Conservation (phyloP, 441 rosid genomes). For the Adansonia madagascariensis region DNA sequence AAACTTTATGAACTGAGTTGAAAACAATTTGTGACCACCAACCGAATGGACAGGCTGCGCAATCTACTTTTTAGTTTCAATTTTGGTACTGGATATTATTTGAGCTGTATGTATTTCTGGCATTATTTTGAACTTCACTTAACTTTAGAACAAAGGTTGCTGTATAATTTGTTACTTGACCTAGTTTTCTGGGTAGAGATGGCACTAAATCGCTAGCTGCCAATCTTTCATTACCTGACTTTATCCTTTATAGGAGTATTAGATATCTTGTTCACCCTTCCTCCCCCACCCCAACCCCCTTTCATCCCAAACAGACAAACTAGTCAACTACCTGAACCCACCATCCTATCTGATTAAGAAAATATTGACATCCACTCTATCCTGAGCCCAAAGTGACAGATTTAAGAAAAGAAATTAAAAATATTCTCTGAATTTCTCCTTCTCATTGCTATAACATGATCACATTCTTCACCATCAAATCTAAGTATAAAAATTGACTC, state of each 20-base stretch:
- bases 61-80: slow-evolving; percentile 3
- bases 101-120: background rate
- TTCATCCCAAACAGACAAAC: background rate
- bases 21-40: background rate
- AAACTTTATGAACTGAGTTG: background rate
- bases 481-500: background rate
- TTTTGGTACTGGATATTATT: background rate
- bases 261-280: background rate
- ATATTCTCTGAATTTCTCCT: background rate
- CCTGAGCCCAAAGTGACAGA: background rate
- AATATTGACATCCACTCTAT: background rate
- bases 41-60: background rate
- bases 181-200: background rate
- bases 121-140: background rate
- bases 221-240: background rate
- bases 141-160: background rate
- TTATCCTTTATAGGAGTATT: background rate
- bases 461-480: background rate
- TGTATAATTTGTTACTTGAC: background rate
- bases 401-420: background rate
- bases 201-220: background rate
- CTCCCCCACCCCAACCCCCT: background rate
- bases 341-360: background rate
- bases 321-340: background rate
- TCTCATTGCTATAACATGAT: background rate